Evolutionary conservation across 257 asterid genomes (phyloP).

Genomic region (Anisodus acutangulus): DNA sequence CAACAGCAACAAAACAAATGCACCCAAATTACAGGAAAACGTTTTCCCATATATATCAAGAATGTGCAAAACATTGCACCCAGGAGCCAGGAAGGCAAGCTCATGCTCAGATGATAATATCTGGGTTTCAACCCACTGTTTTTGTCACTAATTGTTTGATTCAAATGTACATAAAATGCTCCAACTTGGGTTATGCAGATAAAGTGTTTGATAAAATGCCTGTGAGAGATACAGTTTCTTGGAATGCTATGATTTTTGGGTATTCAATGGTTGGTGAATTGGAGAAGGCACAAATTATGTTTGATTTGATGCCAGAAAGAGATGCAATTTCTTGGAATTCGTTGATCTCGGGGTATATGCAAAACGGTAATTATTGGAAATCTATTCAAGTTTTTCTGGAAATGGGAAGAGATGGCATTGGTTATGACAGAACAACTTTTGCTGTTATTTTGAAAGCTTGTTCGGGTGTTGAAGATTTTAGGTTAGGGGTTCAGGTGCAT

Average conservation of each 20-base stretch:
- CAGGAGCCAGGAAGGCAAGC: constrained; percentile 67
- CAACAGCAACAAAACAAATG: constrained; percentile 30
- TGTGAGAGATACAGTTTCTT: constrained; percentile 62
- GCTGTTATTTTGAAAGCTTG: constrained; percentile 72
- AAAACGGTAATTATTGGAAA: constrained; percentile 50
- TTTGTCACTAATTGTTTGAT: constrained; percentile 81
- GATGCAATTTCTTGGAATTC: constrained; percentile 91
- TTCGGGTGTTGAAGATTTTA: constrained; percentile 52
- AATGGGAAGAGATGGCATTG: constrained; percentile 66
- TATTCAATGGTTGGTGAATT: constrained; percentile 49
- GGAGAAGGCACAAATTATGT: constrained; percentile 42
- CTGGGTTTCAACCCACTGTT: constrained; percentile 73
- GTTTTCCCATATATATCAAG: constrained; percentile 70
- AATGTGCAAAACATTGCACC: constrained; percentile 58
- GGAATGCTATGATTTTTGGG: constrained; percentile 81
- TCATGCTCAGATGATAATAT: constrained; percentile 68
- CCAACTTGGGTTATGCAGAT: constrained; percentile 50
- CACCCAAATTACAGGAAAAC: constrained; percentile 48
- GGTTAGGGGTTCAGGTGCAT: constrained; percentile 66
- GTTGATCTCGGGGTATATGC: constrained; percentile 78
- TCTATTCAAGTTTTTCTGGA: constrained; percentile 53
- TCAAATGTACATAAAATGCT: constrained; percentile 63
- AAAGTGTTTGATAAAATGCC: constrained; percentile 77
- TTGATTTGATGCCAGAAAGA: constrained; percentile 67
- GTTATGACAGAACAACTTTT: constrained; percentile 67